Percentiles rank a stretch among this genome's conserved stretches.
These are phyloP conservation scores for Cyanidiococcus yangmingshanensis DNA, from an alignment of 23 red algal species.

Conservation along the genomic window DNA sequence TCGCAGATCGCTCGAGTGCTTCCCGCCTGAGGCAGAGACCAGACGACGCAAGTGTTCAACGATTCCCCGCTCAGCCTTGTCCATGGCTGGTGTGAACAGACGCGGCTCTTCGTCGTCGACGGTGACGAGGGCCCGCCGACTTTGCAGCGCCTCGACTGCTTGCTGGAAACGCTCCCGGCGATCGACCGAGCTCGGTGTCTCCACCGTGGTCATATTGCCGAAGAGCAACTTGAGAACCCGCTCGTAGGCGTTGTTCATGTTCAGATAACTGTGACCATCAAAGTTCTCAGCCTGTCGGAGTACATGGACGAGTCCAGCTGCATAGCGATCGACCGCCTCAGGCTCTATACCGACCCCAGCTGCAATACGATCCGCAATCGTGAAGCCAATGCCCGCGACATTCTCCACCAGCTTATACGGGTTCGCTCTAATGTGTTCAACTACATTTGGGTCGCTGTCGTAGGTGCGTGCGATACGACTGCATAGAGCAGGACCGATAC, in stretches of 20 bases:
- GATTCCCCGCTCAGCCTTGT: not conserved
- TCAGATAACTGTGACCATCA: not conserved
- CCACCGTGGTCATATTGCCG: not conserved
- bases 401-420: slow-evolving; percentile 9
- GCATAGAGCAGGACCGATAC: not conserved
- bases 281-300: not conserved
- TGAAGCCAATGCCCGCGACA: slow-evolving; percentile 22
- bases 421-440: not conserved
- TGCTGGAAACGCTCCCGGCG: not conserved
- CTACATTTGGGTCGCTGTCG: not conserved
- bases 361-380: slow-evolving; percentile 19
- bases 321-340: not conserved
- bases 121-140: not conserved
- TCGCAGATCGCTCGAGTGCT: not conserved
- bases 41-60: not conserved
- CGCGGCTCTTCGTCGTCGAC: not conserved
- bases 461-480: not conserved
- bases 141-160: not conserved
- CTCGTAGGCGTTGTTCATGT: not conserved
- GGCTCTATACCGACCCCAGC: not conserved
- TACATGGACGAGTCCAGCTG: not conserved
- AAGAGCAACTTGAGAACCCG: not conserved
- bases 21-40: not conserved
- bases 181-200: not conserved
- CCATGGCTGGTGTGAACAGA: not conserved